Base-by-base conservation (phyloP, 495 filamentous ascomycete genomes). In the Podospora pseudopauciseta region DNA sequence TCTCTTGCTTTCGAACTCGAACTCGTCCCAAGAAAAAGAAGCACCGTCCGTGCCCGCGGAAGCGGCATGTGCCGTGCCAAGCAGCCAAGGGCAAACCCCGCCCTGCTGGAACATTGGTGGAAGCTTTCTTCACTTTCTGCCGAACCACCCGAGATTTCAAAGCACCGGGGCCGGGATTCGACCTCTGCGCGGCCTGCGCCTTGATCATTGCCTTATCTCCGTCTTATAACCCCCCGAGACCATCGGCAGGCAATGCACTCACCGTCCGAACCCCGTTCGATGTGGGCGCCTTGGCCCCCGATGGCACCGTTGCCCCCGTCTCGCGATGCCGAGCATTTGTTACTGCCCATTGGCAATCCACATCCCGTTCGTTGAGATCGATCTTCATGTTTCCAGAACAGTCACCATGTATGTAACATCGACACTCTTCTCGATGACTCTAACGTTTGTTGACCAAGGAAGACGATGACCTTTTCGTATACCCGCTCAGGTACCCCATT, bases 71-170 rank as follows among this genome's bases (percentile, higher is more conserved):
- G 39, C 39, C 15, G 39, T 49, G 39, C 39, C 39, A 49, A 49
- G 39, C 39, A n/a, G 3, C 5, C 5, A n/a, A 58, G 18, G 55
- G 55, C 55, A 58, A 18, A 18, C 23, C 23, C 15, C 55, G 55
- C 23, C 23, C 5, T 58, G 18, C 0, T 58, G 55, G 55, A 58
- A 58, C 5, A 6, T 18, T 26, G 3, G 18, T 58, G 6, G 55
- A 58, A 58, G 55, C 6, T 19, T 58, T 58, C 55, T 18, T 58
- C 55, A 9, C 56, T 18, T 3, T 15, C 16, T 23, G 19, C 56
- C 19, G 26, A 59, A 5, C 56, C 56, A 59, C 56, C 56, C 56
- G 19, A 59, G 19, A 59, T 59, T 27, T 59, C 56, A 20, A 59
- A 59, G 13, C 39, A 59, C 19, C 56, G 56, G 56, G 18, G 26